These are phyloP conservation scores for Fraxinus floribunda DNA, from an alignment of 305 asterid genomes.

Conservation along the genomic window DNA sequence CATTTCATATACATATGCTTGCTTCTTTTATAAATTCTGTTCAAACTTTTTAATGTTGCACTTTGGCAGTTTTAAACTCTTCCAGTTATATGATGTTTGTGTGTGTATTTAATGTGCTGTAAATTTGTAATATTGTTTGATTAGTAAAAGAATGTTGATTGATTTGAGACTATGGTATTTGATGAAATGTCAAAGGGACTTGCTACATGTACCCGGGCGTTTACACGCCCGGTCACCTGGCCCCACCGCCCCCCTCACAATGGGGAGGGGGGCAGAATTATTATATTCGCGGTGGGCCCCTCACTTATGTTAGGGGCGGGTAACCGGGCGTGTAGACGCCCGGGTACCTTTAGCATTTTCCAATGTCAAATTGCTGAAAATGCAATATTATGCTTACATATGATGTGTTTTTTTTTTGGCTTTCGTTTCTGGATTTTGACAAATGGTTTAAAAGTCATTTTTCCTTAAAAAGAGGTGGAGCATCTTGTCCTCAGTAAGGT, in stretches of 20 bases:
- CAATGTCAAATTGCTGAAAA: constrained; percentile 17
- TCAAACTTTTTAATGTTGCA: background rate
- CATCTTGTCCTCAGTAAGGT: background rate
- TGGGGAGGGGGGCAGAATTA: no score
- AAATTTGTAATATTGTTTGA: constrained; percentile 5
- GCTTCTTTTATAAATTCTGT: background rate
- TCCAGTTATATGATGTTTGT: constrained; percentile 2
- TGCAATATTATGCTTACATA: background rate
- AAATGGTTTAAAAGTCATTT: background rate
- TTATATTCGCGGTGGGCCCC: no score
- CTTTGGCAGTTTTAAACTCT: background rate
- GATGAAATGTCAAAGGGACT: background rate
- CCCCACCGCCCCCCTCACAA: no score
- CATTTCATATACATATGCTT: background rate
- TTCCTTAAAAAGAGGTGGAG: background rate
- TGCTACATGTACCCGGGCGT: no score
- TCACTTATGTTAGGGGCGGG: no score
- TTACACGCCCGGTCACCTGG: no score
- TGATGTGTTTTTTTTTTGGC: background rate
- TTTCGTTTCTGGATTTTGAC: background rate
- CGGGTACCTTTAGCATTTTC: no score
- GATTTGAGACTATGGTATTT: constrained; percentile 17
- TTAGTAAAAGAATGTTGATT: constrained; percentile 1
- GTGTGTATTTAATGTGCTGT: background rate
- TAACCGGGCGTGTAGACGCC: no score